Base-by-base conservation (phyloP, 2,329 filamentous ascomycete species). In the Aspergillus sergii region DNA sequence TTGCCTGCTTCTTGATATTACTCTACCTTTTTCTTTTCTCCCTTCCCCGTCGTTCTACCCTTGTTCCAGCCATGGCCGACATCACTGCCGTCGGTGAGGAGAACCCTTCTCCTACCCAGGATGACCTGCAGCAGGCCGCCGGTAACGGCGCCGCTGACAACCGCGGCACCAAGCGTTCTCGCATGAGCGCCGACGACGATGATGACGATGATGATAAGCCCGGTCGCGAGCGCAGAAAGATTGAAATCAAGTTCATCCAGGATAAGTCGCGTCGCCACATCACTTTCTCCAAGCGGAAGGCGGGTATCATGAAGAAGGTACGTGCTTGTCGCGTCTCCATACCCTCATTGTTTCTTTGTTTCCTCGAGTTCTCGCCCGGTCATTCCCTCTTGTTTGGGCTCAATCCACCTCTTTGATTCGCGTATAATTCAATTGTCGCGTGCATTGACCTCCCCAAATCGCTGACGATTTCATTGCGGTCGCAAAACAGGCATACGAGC, bases 281-380 rank as follows among this genome's bases (percentile, higher is more conserved):
- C 79, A 98, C 95, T 75, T 98, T 99, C 81, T 98, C 94, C 72
- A 99, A 99, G 89, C 93, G 95, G 80, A 99, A 99, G 86, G 95
- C 95, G 61, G 95, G 95, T 73, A 98, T 99, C 81, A 98, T 99
- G 95, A 98, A 99, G 87, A 98, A 98, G 93, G 95, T 97, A 79
- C 72, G 89, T 72, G 53, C 57, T 41, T 64, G 64, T 60, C 67
- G 69, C 71, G 66, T 71, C 55, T 60, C 55, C 56, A 61, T 57
- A 62, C 54, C 51, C 60, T 55, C 58, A 39, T 45, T 48, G 23
- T 19, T 58, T 26, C 16, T 41, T 57, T 55, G 30, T 54, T 57
- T 48, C 43, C 62, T 67, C 57, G 21, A 34, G 7, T 23, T 41
- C 21, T 58, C 16, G 41, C 26, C 39, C 30, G 2, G 28, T 5